phyloP scores from a whole-genome alignment of 768 basidiomycete genomes.

The Suillus occidentalis region DNA sequence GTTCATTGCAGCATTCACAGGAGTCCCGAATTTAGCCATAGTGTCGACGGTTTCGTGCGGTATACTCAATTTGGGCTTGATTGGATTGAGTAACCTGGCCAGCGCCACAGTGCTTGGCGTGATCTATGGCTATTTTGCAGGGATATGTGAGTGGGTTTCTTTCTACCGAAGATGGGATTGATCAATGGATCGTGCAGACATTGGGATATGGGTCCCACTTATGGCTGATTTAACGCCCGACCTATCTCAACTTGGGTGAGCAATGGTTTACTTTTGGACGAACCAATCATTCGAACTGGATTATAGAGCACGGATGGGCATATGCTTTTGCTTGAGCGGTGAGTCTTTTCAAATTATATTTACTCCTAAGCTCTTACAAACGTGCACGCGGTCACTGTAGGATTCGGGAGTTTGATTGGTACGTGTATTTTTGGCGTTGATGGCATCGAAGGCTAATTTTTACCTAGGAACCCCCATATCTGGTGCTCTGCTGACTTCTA shows the following conservation, averaged over 20 bases:
- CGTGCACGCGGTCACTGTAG: neutral
- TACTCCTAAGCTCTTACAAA: neutral
- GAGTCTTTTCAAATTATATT: neutral
- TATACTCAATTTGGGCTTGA: conserved; percentile 43
- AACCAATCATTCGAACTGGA: neutral
- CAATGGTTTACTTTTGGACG: neutral
- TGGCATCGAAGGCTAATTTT: neutral
- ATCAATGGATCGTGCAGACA: conserved; percentile 23
- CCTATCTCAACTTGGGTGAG: conserved; percentile 53
- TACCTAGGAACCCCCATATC: conserved; percentile 51
- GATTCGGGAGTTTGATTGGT: conserved; percentile 21
- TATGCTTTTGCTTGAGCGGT: conserved; percentile 12
- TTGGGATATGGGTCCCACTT: conserved; percentile 42
- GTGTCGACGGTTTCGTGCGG: conserved; percentile 32
- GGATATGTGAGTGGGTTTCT: conserved; percentile 33
- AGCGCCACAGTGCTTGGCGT: conserved; percentile 40
- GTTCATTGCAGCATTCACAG: conserved; percentile 41
- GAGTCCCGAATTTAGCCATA: conserved; percentile 44
- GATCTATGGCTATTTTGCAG: conserved; percentile 49
- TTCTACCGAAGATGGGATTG: neutral
- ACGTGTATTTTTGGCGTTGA: conserved; percentile 13
- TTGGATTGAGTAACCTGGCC: conserved; percentile 36
- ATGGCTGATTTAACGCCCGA: conserved; percentile 43
- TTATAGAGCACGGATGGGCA: conserved; percentile 29
- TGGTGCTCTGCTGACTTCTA: conserved; percentile 53